These are phyloP conservation scores for Kwoniella heveanensis DNA, from an alignment of 768 basidiomycete genomes.

Conservation along the genomic window DNA sequence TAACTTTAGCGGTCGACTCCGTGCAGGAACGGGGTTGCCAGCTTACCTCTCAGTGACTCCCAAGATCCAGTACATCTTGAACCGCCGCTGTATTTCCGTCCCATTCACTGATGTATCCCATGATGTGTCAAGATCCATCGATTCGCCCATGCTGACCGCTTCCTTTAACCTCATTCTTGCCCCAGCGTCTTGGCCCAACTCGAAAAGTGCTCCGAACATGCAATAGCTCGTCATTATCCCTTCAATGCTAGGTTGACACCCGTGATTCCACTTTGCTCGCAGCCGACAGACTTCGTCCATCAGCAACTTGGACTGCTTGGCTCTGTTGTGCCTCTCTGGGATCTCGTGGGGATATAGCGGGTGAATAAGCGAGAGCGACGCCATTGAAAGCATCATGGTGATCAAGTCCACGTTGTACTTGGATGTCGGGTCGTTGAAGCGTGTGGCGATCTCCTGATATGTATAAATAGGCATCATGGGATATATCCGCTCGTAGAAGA, in stretches of 20 bases:
- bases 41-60: constrained; percentile 39
- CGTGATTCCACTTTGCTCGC: constrained; percentile 31
- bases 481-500: constrained; percentile 41
- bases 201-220: constrained; percentile 45
- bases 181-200: constrained; percentile 34
- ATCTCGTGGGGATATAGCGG: constrained; percentile 35
- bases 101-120: constrained; percentile 20
- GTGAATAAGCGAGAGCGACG: constrained; percentile 35
- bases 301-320: constrained; percentile 31
- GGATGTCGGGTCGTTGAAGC: constrained; percentile 17
- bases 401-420: constrained; percentile 12
- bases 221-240: constrained; percentile 35
- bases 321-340: constrained; percentile 11
- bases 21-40: background rate
- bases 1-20: background rate
- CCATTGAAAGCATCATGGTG: constrained; percentile 35
- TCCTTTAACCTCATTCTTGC: constrained; percentile 39
- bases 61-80: constrained; percentile 43
- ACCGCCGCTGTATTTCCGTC: constrained; percentile 26
- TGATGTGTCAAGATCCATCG: constrained; percentile 28
- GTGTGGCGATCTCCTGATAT: constrained; percentile 25
- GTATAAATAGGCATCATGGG: constrained; percentile 45
- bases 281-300: constrained; percentile 40
- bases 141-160: constrained; percentile 35
- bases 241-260: constrained; percentile 25